These are phyloP conservation scores for Tolypocladium cylindrosporum DNA, from an alignment of 2,329 filamentous ascomycete genomes.

Conservation along the genomic window DNA sequence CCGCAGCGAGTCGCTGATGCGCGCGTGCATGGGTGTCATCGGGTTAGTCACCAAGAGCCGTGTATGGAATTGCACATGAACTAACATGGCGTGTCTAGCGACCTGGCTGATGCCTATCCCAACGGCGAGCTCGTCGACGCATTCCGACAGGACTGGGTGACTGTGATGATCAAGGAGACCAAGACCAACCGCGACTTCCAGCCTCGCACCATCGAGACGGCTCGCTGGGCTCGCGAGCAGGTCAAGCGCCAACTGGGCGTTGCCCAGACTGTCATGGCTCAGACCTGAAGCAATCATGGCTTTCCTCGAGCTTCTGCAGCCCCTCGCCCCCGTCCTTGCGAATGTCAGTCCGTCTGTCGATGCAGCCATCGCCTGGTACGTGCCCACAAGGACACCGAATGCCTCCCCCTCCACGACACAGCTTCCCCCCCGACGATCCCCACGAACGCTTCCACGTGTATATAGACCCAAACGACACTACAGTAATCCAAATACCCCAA, in stretches of 20 bases:
- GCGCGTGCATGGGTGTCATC: constrained; percentile 94
- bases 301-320: background rate
- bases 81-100: constrained; percentile 40
- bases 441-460: constrained; percentile 27
- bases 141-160: constrained; percentile 89
- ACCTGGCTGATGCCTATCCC: constrained; percentile 88
- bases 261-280: constrained; percentile 38
- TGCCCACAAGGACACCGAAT: background rate
- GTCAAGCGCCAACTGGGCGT: constrained; percentile 80
- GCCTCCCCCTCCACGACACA: constrained; percentile 14
- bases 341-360: background rate
- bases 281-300: constrained; percentile 23
- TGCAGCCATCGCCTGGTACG: background rate
- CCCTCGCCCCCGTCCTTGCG: background rate
- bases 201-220: constrained; percentile 79
- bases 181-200: constrained; percentile 82
- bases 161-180: constrained; percentile 81
- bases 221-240: constrained; percentile 93
- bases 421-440: constrained; percentile 23
- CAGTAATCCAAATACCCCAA: constrained; percentile 28
- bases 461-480: constrained; percentile 26
- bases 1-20: constrained; percentile 83
- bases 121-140: constrained; percentile 74
- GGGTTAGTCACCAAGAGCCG: constrained; percentile 50
- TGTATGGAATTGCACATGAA: background rate